These are phyloP conservation scores for Wickerhamiella bombiphila DNA, from an alignment of 805 yeast species.

Conservation along the genomic window DNA sequence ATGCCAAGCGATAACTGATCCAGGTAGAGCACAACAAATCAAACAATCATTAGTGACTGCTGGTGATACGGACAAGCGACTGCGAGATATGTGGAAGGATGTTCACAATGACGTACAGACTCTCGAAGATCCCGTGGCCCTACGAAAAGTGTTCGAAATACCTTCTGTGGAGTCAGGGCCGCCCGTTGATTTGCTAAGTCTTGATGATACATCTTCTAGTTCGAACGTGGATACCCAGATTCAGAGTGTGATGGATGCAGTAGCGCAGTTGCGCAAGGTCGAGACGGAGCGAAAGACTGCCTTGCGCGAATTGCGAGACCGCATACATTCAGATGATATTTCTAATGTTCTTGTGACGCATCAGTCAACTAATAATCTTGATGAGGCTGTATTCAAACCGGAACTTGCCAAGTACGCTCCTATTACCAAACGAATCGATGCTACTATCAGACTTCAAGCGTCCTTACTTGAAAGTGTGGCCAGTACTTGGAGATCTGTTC, in stretches of 20 bases:
- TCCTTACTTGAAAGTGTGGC: conserved; percentile 34
- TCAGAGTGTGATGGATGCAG: conserved; percentile 37
- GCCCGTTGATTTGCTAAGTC: conserved; percentile 6
- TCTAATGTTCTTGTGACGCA: conserved; percentile 59
- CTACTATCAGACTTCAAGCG: conserved; percentile 53
- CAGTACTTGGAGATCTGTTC: conserved; percentile 32
- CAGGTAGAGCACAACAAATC: conserved; percentile 14
- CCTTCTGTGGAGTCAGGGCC: conserved; percentile 2
- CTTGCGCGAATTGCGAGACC: conserved; percentile 49
- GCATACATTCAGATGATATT: conserved; percentile 71
- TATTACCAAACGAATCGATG: conserved; percentile 48
- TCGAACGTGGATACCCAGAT: conserved; percentile 27
- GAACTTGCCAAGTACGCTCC: conserved; percentile 69
- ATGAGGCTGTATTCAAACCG: conserved; percentile 42
- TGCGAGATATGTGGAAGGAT: conserved; percentile 36
- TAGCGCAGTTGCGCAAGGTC: conserved; percentile 47
- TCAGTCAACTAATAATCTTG: conserved; percentile 41
- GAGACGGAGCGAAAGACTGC: conserved; percentile 49
- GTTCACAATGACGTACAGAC: conserved; percentile 30
- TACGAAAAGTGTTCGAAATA: conserved; percentile 3
- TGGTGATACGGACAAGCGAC: conserved; percentile 36
- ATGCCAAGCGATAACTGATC: conserved; percentile 17
- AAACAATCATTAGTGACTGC: conserved; percentile 27
- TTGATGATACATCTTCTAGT: conserved; percentile 12
- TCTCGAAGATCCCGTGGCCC: conserved; percentile 31